Conservation (phyloP, 148 eudicot species). For the Camellia japonica region DNA sequence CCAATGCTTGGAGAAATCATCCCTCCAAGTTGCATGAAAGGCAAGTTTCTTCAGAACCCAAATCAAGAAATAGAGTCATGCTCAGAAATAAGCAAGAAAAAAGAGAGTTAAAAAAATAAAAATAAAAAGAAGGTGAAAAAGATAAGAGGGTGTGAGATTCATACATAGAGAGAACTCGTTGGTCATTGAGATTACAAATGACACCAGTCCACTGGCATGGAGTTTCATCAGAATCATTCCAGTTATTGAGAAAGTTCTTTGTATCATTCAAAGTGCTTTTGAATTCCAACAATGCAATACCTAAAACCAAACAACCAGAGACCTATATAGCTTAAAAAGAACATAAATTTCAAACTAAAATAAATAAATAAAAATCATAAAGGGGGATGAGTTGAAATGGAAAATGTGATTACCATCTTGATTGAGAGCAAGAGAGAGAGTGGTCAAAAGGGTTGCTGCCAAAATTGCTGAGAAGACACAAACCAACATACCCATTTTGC, state of each 20-base stretch:
- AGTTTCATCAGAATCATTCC: constrained; percentile 73
- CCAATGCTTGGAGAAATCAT: constrained; percentile 86
- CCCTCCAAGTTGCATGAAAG: constrained; percentile 87
- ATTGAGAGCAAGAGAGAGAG: constrained; percentile 54
- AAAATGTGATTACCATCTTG: constrained; percentile 62
- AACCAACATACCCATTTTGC: constrained; percentile 42
- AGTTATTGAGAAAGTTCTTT: constrained; percentile 56
- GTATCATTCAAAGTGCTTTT: constrained; percentile 72
- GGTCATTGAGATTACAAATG: constrained; percentile 63
- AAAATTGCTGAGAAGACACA: constrained; percentile 37
- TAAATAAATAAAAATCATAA: neutral
- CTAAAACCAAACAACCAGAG: constrained; percentile 28
- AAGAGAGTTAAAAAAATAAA: neutral
- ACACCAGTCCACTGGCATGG: constrained; percentile 94
- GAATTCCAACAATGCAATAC: constrained; percentile 73
- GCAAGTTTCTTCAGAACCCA: constrained; percentile 63
- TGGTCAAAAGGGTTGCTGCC: constrained; percentile 52
- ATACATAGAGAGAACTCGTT: constrained; percentile 72
- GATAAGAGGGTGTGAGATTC: constrained; percentile 6
- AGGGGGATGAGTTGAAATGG: neutral
- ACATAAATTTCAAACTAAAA: neutral
- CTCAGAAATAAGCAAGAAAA: too few relatives aligned
- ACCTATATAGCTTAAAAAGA: neutral
- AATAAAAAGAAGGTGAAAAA: neutral
- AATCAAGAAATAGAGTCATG: neutral